Base-by-base conservation (phyloP, 495 filamentous ascomycete species). In the Staphylotrichum longicolle region DNA sequence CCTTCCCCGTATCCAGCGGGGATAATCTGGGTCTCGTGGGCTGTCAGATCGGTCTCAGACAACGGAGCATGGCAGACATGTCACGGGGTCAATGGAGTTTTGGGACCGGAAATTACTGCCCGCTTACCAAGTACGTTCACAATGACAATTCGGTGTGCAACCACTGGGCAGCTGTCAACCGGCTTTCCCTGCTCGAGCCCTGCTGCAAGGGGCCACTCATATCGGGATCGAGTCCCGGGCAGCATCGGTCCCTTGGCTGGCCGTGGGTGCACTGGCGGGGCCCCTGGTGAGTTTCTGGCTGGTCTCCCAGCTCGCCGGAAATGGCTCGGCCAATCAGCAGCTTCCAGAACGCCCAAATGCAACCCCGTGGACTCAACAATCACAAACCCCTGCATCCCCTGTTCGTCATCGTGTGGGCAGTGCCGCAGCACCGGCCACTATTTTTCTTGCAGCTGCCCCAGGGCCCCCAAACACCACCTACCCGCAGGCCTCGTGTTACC, bases 321-420 rank as follows among this genome's bases (percentile, higher is more conserved):
- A 46, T 57, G 34, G 54, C 9, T 14, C 14, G 39, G 37, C 63
- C 63, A 65, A 65, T 65, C 63, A 65, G 57, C 39, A 58, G 57
- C 46, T 65, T 65, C 63, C 58, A 62, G 58, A 61, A 65, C 27
- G 41, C 32, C 48, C n/a, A 12, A 58, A 62, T 61, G 58, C 44
- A 35, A 65, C 57, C 53, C 41, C 54, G 50, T 61, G 53, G 32
- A 33, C 52, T 54, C 59, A 55, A 33, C 61, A 54, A 56, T 4
- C 56, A 51, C 39, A 15, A 50, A 60, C 27, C 46, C 55, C 55
- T 53, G 46, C 35, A 10, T 7, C 57, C 39, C 45, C 45, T 37
- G 57, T 52, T 58, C 52, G 50, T 54, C 63, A 53, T 56, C 58
- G 39, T 48, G 57, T 44, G 30, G 58, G 63, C 58, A 57, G 52